These are phyloP conservation scores for Diaporthe sp. DNA, from an alignment of 2,329 filamentous ascomycete species.

Conservation along the genomic window DNA sequence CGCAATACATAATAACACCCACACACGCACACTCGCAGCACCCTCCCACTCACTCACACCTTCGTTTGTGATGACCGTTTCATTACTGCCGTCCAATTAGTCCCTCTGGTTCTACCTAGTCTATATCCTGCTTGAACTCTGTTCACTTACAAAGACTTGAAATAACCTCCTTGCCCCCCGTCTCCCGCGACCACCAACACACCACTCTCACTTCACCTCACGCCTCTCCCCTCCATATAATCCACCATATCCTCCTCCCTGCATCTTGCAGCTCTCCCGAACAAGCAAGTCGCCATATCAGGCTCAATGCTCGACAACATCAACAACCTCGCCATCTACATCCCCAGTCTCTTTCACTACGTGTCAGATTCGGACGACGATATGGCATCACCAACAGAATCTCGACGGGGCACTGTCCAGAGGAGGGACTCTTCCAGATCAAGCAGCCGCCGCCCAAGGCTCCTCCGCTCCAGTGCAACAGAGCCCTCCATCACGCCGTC, in stretches of 20 bases:
- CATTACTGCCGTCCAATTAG: slow-evolving; percentile 15
- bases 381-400: slow-evolving; percentile 53
- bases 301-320: slow-evolving; percentile 41
- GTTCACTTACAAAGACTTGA: slow-evolving; percentile 11
- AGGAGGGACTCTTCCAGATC: slow-evolving; percentile 59
- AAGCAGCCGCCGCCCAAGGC: slow-evolving; percentile 62
- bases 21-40: slow-evolving; percentile 24
- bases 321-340: slow-evolving; percentile 39
- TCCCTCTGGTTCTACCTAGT: not conserved
- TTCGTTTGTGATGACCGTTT: slow-evolving; percentile 31
- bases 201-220: slow-evolving; percentile 3
- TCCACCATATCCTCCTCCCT: not conserved
- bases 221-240: not conserved
- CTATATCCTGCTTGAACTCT: not conserved
- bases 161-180: slow-evolving; percentile 23
- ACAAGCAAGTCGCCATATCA: not conserved
- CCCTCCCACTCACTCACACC: slow-evolving; percentile 22
- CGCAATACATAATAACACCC: slow-evolving; percentile 35
- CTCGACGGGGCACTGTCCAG: slow-evolving; percentile 49
- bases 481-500: slow-evolving; percentile 71
- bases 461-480: slow-evolving; percentile 68
- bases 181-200: slow-evolving; percentile 4
- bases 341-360: slow-evolving; percentile 39
- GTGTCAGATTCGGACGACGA: slow-evolving; percentile 41
- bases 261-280: slow-evolving; percentile 21